Conservation (phyloP, 2,329 filamentous ascomycete species). For the Cladosporium sp. region DNA sequence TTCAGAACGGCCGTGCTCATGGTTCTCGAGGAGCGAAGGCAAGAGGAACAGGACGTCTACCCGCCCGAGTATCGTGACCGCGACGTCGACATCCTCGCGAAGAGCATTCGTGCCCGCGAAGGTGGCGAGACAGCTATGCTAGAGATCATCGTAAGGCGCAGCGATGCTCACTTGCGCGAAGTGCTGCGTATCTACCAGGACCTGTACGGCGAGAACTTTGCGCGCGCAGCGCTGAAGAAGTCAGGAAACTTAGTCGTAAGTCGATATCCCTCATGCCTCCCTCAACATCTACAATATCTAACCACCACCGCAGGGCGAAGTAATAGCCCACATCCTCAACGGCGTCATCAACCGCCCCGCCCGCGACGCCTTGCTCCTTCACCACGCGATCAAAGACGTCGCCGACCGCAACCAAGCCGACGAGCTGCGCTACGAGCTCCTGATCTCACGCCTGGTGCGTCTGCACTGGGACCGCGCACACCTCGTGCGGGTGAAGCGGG, state of each 20-base stretch:
- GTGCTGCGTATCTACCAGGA: conserved; percentile 76
- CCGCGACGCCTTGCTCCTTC: conserved; percentile 84
- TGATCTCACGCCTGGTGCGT: conserved; percentile 84
- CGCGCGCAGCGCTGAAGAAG: conserved; percentile 81
- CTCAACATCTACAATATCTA: not conserved
- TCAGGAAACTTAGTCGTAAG: conserved; percentile 89
- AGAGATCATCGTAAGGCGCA: conserved; percentile 75
- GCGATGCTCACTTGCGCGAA: conserved; percentile 79
- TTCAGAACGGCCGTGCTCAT: conserved; percentile 86
- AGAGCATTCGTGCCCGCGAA: conserved; percentile 68
- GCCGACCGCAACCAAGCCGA: conserved; percentile 33
- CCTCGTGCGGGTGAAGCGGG: conserved; percentile 74
- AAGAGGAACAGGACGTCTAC: conserved; percentile 72
- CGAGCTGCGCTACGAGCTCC: conserved; percentile 74
- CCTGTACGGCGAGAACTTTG: conserved; percentile 77
- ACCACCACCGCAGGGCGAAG: conserved; percentile 69
- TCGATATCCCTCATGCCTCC: conserved; percentile 33
- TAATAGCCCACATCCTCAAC: conserved; percentile 92
- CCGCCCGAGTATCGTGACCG: conserved; percentile 59
- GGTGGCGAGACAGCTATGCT: conserved; percentile 90
- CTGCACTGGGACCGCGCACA: conserved; percentile 91
- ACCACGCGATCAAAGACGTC: conserved; percentile 75
- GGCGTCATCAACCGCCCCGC: conserved; percentile 95
- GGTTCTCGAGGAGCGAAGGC: conserved; percentile 77
- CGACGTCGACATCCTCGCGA: conserved; percentile 73